These are phyloP conservation scores for Colletotrichum liriopes DNA, from an alignment of 2,329 filamentous ascomycete species.

Conservation along the genomic window DNA sequence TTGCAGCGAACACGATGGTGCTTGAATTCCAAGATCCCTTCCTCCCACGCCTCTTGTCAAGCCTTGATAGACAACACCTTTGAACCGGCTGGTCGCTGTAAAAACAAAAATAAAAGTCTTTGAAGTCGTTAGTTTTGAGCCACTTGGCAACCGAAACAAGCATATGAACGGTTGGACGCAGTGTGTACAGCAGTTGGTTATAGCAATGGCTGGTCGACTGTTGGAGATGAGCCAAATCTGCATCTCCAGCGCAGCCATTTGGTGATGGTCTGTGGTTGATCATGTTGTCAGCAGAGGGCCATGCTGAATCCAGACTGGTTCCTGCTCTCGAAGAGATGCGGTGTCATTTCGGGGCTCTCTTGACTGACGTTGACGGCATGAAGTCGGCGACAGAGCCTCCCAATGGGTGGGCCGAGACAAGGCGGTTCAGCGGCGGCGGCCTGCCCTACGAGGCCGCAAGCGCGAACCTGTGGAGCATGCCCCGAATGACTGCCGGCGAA, in stretches of 20 bases:
- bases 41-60: not conserved
- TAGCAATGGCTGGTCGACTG: not conserved
- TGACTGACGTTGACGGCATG: not conserved
- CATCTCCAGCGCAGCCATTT: not conserved
- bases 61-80: too few species aligned
- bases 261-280: not conserved
- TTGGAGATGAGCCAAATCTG: not conserved
- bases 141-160: not conserved
- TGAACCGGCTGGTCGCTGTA: not conserved
- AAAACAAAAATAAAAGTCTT: too few species aligned
- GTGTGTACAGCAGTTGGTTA: not conserved
- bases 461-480: conserved; percentile 21
- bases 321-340: not conserved
- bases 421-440: not conserved
- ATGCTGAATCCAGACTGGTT: not conserved
- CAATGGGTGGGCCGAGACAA: conserved; percentile 1
- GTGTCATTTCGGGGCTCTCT: not conserved
- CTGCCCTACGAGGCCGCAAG: conserved; percentile 31
- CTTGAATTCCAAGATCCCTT: too few species aligned
- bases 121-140: too few species aligned
- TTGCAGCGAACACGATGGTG: not conserved
- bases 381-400: conserved; percentile 22
- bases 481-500: not conserved
- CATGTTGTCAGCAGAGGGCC: too few species aligned
- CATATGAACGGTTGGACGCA: not conserved